Conservation (phyloP, 148 eudicot species). For the Linanthus parryae region DNA sequence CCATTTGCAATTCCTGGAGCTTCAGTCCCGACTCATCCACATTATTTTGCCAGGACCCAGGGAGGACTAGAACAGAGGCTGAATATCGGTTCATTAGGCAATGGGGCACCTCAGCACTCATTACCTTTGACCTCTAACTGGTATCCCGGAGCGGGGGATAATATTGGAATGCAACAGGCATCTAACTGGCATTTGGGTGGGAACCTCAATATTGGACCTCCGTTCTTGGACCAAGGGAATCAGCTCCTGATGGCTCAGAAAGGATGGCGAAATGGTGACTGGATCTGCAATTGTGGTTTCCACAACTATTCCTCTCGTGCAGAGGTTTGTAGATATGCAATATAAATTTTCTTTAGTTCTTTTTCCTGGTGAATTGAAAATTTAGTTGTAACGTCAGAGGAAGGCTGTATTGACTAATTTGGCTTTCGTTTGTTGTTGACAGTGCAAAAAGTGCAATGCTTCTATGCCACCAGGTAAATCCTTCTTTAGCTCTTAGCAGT, state of each 20-base stretch:
- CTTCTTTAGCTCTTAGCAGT: not conserved
- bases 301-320: conserved; percentile 74
- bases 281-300: conserved; percentile 79
- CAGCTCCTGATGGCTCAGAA: conserved; percentile 32
- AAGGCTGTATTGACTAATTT: conserved; percentile 6
- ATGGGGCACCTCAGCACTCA: conserved; percentile 34
- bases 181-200: conserved; percentile 30
- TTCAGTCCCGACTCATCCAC: conserved; percentile 41
- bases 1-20: conserved; percentile 64
- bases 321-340: conserved; percentile 31
- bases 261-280: conserved; percentile 81
- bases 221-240: conserved; percentile 26
- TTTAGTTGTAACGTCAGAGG: not conserved
- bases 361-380: not conserved
- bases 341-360: not conserved
- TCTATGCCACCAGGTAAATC: conserved; percentile 45
- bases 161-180: conserved; percentile 26
- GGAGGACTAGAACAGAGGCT: conserved; percentile 41
- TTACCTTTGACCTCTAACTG: conserved; percentile 40
- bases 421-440: conserved; percentile 17
- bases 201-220: conserved; percentile 19
- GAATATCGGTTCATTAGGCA: conserved; percentile 28
- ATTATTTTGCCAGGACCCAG: conserved; percentile 49
- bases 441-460: conserved; percentile 80
- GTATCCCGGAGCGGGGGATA: conserved; percentile 35